Base-by-base conservation (phyloP, 2,329 filamentous ascomycete species). In the Trichoderma guizhouense region DNA sequence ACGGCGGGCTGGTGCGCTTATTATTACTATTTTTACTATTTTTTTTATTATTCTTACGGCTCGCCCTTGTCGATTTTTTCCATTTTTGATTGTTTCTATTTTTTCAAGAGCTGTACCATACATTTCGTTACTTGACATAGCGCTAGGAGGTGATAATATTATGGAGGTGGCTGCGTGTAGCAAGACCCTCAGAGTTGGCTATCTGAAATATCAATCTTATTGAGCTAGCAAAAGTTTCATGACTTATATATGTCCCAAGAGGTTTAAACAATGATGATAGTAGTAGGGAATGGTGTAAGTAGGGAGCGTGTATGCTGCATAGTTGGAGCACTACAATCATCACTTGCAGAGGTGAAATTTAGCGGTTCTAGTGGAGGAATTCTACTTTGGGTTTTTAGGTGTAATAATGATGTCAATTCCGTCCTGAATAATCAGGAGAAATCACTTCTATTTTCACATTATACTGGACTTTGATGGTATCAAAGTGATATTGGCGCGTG, bases 61-160 rank as follows among this genome's bases (percentile, higher is more conserved):
- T 39, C n/a, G 15, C 26, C n/a, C 28, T 15, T 58, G 32, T 21
- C 21, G 26, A 32, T 26, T 34, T 51, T 39, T 7, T 51, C 6
- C n/a, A 8, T 24, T 26, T 51, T 15, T 21, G 18, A 51, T 24
- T 51, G 21, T 26, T 34, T 14, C 18, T 36, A 28, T 51, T 34
- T 30, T 18, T 69, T 21, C 57, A 30, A 66, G 53, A 66, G 53
- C 28, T 66, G 69, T 71, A 71, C 55, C 60, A 71, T 71, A 71
- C 11, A 62, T 14, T 36, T 53, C 11, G 55, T 51, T 68, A 30
- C 15, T 28, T 47, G 58, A 60, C 55, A 68, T 71, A 71, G 69
- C 69, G 62, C 39, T 57, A 51, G 51, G 69, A 55, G 47, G 53
- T 39, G 43, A 63, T 64, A 64, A 64, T 70, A 51, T 43, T 70